Conservation (phyloP, 1,284 basidiomycete genomes). For the Leccinum fallax region DNA sequence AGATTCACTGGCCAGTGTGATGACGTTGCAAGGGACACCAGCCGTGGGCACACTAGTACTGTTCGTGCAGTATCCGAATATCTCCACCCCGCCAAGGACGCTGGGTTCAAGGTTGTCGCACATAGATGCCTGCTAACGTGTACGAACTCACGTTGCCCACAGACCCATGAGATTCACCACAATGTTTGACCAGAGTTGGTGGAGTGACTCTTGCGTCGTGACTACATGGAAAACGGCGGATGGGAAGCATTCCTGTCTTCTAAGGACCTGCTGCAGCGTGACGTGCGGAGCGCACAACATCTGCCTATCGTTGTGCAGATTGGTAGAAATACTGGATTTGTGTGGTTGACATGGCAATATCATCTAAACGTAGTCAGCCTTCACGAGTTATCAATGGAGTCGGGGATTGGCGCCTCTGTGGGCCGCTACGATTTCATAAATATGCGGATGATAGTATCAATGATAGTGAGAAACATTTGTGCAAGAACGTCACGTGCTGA, state of each 20-base stretch:
- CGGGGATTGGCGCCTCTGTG: no score
- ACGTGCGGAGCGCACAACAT: no score
- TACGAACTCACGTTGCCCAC: conserved; percentile 9
- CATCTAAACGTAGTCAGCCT: no score
- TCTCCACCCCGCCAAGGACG: conserved; percentile 98
- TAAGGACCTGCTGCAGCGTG: conserved; percentile 67
- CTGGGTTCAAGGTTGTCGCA: conserved; percentile 98
- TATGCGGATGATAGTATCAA: no score
- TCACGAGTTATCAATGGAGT: no score
- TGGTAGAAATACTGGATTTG: no score
- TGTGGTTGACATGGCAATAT: no score
- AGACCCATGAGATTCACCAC: conserved; percentile 99
- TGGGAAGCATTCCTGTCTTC: conserved; percentile 99
- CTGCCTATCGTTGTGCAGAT: no score
- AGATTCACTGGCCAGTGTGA: conserved; percentile 96
- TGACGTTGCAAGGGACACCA: conserved; percentile 98
- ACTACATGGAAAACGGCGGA: conserved; percentile 96
- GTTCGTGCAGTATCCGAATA: conserved; percentile 97
- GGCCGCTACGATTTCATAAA: no score
- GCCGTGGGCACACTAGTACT: conserved; percentile 84
- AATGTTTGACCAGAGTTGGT: conserved; percentile 96
- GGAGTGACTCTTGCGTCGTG: conserved; percentile 86
- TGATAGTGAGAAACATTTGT: no score
- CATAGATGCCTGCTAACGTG: conserved; percentile 84
- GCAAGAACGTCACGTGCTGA: not conserved